These are phyloP conservation scores for Dactylellina leptospora DNA, from an alignment of 2,329 filamentous ascomycete species.

Conservation along the genomic window DNA sequence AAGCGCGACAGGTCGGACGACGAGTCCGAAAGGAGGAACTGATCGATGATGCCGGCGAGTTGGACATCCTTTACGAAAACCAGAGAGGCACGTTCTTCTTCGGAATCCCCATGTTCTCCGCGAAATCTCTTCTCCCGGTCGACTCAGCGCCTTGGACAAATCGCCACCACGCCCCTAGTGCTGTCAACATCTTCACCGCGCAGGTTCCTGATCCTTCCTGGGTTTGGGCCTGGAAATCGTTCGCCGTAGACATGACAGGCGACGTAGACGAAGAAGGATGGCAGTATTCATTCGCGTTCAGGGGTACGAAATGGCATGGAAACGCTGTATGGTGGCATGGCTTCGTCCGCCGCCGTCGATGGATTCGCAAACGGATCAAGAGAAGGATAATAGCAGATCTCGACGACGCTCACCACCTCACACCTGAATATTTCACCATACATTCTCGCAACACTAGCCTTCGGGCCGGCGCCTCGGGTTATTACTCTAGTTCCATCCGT, in stretches of 20 bases:
- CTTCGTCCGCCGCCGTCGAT: constrained; percentile 87
- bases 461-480: constrained; percentile 56
- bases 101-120: constrained; percentile 87
- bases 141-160: constrained; percentile 92
- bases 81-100: constrained; percentile 90
- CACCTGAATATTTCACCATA: constrained; percentile 81
- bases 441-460: constrained; percentile 65
- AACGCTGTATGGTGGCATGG: constrained; percentile 91
- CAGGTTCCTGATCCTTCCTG: constrained; percentile 94
- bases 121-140: constrained; percentile 81
- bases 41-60: constrained; percentile 61
- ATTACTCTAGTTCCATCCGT: constrained; percentile 50
- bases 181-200: constrained; percentile 80
- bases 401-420: constrained; percentile 72
- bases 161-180: constrained; percentile 66
- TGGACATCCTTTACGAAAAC: constrained; percentile 95
- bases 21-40: constrained; percentile 52
- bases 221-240: constrained; percentile 81
- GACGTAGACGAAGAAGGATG: constrained; percentile 89
- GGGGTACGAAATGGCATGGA: constrained; percentile 81
- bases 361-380: constrained; percentile 82
- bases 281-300: constrained; percentile 94
- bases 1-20: constrained; percentile 35
- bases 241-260: constrained; percentile 80
- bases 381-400: constrained; percentile 62